Evolutionary conservation across 2,329 filamentous ascomycete species (phyloP).

Genomic region (Fusarium pseudoanthophilum): DNA sequence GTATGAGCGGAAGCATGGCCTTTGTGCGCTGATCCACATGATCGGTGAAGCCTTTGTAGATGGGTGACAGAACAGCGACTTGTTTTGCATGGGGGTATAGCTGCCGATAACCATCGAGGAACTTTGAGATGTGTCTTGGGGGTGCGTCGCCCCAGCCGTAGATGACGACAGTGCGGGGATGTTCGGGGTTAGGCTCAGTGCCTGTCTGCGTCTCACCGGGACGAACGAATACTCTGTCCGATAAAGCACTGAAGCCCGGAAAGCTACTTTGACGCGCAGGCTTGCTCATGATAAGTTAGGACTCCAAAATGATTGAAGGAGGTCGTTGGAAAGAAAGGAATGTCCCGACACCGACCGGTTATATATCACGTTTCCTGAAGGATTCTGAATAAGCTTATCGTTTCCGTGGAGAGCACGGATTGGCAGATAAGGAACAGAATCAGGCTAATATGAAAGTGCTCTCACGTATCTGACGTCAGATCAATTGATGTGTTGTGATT

Average conservation of each 20-base stretch:
- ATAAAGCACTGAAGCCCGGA: background rate
- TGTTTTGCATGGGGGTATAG: background rate
- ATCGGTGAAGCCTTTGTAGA: background rate
- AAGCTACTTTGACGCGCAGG: fast-evolving
- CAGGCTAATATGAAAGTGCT: background rate
- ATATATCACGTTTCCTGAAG: background rate
- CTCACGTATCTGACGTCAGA: background rate
- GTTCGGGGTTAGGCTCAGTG: fast-evolving
- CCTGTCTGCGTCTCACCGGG: background rate
- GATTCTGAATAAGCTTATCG: background rate
- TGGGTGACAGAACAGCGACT: background rate
- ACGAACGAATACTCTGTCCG: background rate
- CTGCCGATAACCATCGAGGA: background rate
- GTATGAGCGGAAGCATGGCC: background rate
- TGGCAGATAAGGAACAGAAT: background rate
- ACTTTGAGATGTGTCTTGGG: slow-evolving; percentile 3
- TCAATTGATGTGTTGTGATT: background rate
- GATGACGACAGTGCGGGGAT: background rate
- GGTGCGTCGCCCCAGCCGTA: slow-evolving; percentile 18
- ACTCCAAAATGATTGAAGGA: background rate
- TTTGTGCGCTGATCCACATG: background rate
- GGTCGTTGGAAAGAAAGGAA: too few species aligned
- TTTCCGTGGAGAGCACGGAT: fast-evolving
- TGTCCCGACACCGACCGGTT: fast-evolving
- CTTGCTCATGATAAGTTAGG: background rate